A percentile compares a stretch with the other conserved stretches of the same genome.
phyloP scores from a whole-genome alignment of 2,329 filamentous ascomycete species.

The Cadophora luteo-olivacea region DNA sequence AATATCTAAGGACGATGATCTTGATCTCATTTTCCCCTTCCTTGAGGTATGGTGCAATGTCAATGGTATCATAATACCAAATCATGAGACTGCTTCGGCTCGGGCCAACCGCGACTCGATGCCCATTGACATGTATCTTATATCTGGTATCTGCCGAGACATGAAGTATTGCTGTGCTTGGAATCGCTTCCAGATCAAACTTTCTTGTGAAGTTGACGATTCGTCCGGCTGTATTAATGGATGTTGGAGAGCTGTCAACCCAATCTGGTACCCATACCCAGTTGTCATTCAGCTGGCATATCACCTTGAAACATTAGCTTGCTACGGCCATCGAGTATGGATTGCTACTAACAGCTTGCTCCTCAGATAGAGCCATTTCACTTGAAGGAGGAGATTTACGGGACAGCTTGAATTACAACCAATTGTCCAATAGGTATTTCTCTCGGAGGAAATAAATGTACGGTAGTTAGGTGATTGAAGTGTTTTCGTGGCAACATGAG shows the following conservation, averaged over 20 bases:
- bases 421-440: too few species aligned
- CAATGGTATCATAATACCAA: slow-evolving; percentile 46
- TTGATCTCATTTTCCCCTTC: slow-evolving; percentile 41
- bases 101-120: slow-evolving; percentile 47
- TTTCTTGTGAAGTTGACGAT: slow-evolving; percentile 44
- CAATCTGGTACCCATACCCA: slow-evolving; percentile 49
- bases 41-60: slow-evolving; percentile 40
- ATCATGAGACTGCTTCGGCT: slow-evolving; percentile 45
- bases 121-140: slow-evolving; percentile 50
- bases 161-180: slow-evolving; percentile 38
- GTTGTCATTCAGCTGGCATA: slow-evolving; percentile 44
- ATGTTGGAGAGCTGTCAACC: slow-evolving; percentile 41
- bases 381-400: neutral
- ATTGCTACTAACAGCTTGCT: slow-evolving; percentile 9
- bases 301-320: slow-evolving; percentile 10
- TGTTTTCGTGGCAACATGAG: too few species aligned
- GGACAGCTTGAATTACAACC: too few species aligned
- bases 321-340: too few species aligned
- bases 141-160: slow-evolving; percentile 52
- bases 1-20: slow-evolving; percentile 44
- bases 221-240: slow-evolving; percentile 44
- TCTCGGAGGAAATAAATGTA: too few species aligned
- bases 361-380: slow-evolving; percentile 5
- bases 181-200: slow-evolving; percentile 34
- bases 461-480: too few species aligned